Evolutionary conservation across 225 moss, liverwort and hornwort species (phyloP).

Genomic region (Pseudoscleropodium purum): DNA sequence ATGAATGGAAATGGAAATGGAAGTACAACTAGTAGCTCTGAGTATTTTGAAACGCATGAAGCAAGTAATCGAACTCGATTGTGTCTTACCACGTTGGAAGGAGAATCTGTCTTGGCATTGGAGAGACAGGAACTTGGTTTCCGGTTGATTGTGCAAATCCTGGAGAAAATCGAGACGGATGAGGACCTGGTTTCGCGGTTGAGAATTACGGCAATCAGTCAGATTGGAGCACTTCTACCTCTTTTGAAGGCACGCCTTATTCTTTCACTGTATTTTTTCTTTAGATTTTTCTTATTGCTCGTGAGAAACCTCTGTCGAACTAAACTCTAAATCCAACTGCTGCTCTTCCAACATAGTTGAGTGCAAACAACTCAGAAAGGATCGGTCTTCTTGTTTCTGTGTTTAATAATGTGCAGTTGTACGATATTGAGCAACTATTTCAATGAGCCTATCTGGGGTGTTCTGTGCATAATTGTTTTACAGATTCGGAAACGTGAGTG

Average conservation of each 20-base stretch:
- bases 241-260: constrained; percentile 59
- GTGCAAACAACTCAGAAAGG: neutral
- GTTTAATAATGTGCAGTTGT: neutral
- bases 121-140: constrained; percentile 70
- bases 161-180: constrained; percentile 37
- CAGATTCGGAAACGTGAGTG: constrained; percentile 81
- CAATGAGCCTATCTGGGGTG: neutral
- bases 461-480: neutral
- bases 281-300: neutral
- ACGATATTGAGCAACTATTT: neutral
- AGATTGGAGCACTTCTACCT: constrained; percentile 62
- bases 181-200: constrained; percentile 45
- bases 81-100: constrained; percentile 35
- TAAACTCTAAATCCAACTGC: neutral
- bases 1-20: constrained; percentile 20
- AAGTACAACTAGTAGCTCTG: constrained; percentile 9
- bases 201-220: constrained; percentile 32
- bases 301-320: neutral
- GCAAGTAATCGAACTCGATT: constrained; percentile 33
- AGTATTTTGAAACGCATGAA: constrained; percentile 19
- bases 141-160: constrained; percentile 39
- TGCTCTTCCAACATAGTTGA: neutral
- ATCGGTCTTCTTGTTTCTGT: neutral
- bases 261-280: neutral
- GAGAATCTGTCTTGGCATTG: constrained; percentile 29